Evolutionary conservation across 1,284 basidiomycete genomes (phyloP).

Genomic region (Cutaneotrichosporon spelunceum): DNA sequence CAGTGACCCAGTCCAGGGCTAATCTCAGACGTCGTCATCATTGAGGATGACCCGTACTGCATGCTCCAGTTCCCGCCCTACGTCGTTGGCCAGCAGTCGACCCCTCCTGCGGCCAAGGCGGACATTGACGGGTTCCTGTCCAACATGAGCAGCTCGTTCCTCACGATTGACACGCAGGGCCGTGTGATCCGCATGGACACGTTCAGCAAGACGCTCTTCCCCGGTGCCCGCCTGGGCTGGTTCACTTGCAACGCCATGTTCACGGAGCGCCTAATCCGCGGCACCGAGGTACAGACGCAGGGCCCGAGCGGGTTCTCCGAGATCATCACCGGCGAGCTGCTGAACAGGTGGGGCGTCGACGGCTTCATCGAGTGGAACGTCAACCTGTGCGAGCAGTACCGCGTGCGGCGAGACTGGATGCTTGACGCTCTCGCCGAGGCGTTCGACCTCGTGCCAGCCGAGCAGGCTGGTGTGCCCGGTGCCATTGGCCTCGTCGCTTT

Average conservation of each 20-base stretch:
- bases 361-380: constrained; percentile 71
- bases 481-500: constrained; percentile 28
- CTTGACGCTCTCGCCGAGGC: constrained; percentile 17
- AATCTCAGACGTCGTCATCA: constrained; percentile 59
- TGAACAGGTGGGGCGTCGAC: constrained; percentile 62
- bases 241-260: constrained; percentile 56
- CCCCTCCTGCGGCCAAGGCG: constrained; percentile 14
- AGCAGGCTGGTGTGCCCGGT: constrained; percentile 12
- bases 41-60: constrained; percentile 75
- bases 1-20: neutral
- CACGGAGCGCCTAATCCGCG: constrained; percentile 65
- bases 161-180: constrained; percentile 54
- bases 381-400: constrained; percentile 50
- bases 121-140: constrained; percentile 32
- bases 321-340: constrained; percentile 59
- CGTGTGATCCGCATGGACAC: constrained; percentile 45
- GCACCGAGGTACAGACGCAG: constrained; percentile 65
- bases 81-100: neutral
- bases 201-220: constrained; percentile 59
- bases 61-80: constrained; percentile 55
- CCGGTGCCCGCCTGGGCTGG: constrained; percentile 70
- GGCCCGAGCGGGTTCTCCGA: constrained; percentile 64
- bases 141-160: constrained; percentile 60
- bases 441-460: constrained; percentile 27
- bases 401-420: constrained; percentile 43